phyloP scores from a whole-genome alignment of 2,329 filamentous ascomycete species.

The Domatiomyces catenatus region DNA sequence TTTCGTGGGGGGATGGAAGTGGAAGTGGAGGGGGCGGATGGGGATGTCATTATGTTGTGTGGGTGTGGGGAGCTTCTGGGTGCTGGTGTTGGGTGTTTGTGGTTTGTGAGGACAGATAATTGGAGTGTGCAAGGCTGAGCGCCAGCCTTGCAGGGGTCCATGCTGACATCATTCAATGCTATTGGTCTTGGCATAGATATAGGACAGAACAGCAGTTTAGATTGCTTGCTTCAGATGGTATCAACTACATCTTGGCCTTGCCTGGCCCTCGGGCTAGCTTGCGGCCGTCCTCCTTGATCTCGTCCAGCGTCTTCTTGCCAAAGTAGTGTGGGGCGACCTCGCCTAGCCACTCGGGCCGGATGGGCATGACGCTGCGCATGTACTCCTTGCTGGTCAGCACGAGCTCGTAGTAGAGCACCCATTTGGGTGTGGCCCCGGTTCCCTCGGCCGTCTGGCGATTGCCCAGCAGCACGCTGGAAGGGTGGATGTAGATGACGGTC shows the following conservation, averaged over 20 bases:
- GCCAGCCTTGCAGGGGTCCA: too few relatives aligned
- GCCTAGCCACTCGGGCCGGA: conserved; percentile 69
- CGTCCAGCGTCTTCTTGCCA: conserved; percentile 75
- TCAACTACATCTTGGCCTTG: neutral
- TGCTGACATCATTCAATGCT: too few relatives aligned
- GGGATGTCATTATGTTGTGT: neutral
- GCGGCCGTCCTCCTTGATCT: neutral
- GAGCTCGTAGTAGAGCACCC: conserved; percentile 73
- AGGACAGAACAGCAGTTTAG: too few relatives aligned
- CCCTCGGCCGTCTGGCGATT: conserved; percentile 1
- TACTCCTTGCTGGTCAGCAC: conserved; percentile 57
- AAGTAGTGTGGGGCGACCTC: conserved; percentile 92
- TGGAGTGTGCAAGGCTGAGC: too few relatives aligned
- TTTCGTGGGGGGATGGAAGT: conserved; percentile 19
- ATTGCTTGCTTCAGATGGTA: too few relatives aligned
- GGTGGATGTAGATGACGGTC: conserved; percentile 81
- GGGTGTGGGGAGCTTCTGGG: neutral
- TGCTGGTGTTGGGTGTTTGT: neutral
- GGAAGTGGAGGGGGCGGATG: too few relatives aligned
- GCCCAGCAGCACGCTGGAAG: conserved; percentile 65
- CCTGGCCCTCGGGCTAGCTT: neutral
- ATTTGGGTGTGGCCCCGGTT: conserved; percentile 52
- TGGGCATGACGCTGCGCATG: conserved; percentile 73
- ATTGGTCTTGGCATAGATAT: too few relatives aligned
- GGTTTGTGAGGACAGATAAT: too few relatives aligned